Base-by-base conservation (phyloP, 345 rosid genomes). In the Cardamine occulta region DNA sequence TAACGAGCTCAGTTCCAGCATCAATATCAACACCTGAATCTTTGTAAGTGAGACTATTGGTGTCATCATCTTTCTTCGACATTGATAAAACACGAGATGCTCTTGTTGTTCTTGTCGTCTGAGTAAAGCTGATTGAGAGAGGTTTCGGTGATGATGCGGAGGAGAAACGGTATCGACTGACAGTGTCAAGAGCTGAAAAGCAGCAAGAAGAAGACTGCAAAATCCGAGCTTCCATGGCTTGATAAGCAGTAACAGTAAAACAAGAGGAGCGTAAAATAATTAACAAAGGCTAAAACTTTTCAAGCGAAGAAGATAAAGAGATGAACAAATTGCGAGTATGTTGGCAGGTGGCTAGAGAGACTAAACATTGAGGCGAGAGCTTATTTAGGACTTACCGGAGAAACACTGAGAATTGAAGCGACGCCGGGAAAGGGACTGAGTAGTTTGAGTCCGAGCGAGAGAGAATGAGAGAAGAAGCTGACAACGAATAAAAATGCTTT, bases 1-100 rank as follows among this genome's bases (percentile, higher is more conserved):
- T 66, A 51, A 92, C 94, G 58, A 95, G 99, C 74, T 95, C 97
- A 6, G 94, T 52, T 44, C 98, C 97, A 15, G 99, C 96, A 82
- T 95, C 96, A 32, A 91, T 93, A 77, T 93, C 96, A n/a, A 93
- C 97, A 59, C 98, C 96, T 10, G 97, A 89, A 6, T 84, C 97
- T 81, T 89, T 89, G 75, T 92, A 89, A 0, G 85, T 95, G 17
- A 95, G 90, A 28, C 89, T 76, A 52, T 35, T 79, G 2, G 62
- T 54, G 34, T 10, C 74, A 5, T 71, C 53, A 63, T 64, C 73
- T 48, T 57, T 77, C 61, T 79, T 74, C 4, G 82, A 75, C 75
- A 82, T 47, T 1, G 87, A 77, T 24, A 69, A 48, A 13, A 66
- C 26, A 48, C 5, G 17, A 71, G 68, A 37, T 18, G 44, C 55